These are phyloP conservation scores for Notholithocarpus densiflorus DNA, from an alignment of 306 rosid genomes.

Conservation along the genomic window DNA sequence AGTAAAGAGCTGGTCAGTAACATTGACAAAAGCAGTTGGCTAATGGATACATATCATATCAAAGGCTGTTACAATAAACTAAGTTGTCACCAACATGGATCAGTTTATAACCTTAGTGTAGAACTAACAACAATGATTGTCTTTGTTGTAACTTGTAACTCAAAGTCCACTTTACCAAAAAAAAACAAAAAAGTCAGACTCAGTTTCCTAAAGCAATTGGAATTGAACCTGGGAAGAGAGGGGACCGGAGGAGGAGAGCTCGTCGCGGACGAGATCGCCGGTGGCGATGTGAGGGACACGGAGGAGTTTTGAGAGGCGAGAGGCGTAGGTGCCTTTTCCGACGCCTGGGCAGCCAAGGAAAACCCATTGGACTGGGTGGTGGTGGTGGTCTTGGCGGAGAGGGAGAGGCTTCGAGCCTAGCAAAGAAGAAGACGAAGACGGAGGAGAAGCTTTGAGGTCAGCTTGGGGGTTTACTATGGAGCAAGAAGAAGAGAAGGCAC, in stretches of 20 bases:
- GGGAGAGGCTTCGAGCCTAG: conserved; percentile 26
- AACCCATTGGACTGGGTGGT: conserved; percentile 68
- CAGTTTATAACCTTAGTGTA: not conserved
- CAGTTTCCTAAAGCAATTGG: not conserved
- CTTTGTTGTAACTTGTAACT: too few species aligned
- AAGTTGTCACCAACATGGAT: too few species aligned
- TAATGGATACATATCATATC: too few species aligned
- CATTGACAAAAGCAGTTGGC: too few species aligned
- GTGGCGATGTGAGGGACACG: conserved; percentile 91
- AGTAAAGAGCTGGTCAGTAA: too few species aligned
- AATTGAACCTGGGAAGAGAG: conserved; percentile 59
- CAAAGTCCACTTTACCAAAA: not conserved
- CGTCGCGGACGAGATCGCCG: conserved; percentile 95
- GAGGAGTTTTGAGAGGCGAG: conserved; percentile 80
- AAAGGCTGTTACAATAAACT: too few species aligned
- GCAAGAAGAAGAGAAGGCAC: conserved; percentile 28
- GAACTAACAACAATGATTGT: not conserved
- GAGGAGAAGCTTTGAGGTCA: conserved; percentile 26
- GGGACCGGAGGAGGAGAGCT: conserved; percentile 76
- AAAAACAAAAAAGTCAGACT: not conserved
- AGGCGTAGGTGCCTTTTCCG: conserved; percentile 92
- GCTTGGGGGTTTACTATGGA: conserved; percentile 14
- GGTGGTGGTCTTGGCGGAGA: conserved; percentile 32
- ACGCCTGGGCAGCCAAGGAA: conserved; percentile 96
- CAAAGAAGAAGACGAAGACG: conserved; percentile 8